Evolutionary conservation across 768 basidiomycete genomes (phyloP).

Genomic region (Podaxis rugospora): DNA sequence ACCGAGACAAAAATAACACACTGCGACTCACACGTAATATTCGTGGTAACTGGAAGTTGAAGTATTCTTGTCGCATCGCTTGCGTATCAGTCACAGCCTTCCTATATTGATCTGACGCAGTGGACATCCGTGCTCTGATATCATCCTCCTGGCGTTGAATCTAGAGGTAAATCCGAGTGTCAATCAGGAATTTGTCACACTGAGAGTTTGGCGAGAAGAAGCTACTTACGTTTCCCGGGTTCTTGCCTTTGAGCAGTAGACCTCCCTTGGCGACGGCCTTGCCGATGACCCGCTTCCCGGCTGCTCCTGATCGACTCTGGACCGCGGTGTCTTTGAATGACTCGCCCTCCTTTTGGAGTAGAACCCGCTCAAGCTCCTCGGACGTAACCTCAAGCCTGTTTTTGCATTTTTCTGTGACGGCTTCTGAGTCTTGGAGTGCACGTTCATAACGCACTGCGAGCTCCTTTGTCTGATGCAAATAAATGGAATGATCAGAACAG

Average conservation of each 20-base stretch:
- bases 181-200: neutral
- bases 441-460: constrained; percentile 85
- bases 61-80: constrained; percentile 91
- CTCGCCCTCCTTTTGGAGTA: constrained; percentile 95
- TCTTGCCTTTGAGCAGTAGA: constrained; percentile 85
- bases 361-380: constrained; percentile 89
- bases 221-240: constrained; percentile 71
- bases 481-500: neutral
- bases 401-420: constrained; percentile 85
- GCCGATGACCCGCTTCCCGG: constrained; percentile 79
- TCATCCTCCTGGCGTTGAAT: constrained; percentile 95
- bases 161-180: constrained; percentile 29
- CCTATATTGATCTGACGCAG: constrained; percentile 82
- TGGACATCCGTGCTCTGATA: constrained; percentile 78
- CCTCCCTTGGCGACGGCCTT: constrained; percentile 93
- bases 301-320: constrained; percentile 55
- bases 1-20: neutral
- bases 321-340: constrained; percentile 76
- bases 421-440: constrained; percentile 82
- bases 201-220: neutral
- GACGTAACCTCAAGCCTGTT: constrained; percentile 81
- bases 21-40: constrained; percentile 72
- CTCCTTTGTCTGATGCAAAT: constrained; percentile 72
- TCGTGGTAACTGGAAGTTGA: constrained; percentile 93
- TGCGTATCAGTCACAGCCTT: constrained; percentile 91